phyloP scores from a whole-genome alignment of 1,139 yeast genomes.

The Yamadazyma sp. region DNA sequence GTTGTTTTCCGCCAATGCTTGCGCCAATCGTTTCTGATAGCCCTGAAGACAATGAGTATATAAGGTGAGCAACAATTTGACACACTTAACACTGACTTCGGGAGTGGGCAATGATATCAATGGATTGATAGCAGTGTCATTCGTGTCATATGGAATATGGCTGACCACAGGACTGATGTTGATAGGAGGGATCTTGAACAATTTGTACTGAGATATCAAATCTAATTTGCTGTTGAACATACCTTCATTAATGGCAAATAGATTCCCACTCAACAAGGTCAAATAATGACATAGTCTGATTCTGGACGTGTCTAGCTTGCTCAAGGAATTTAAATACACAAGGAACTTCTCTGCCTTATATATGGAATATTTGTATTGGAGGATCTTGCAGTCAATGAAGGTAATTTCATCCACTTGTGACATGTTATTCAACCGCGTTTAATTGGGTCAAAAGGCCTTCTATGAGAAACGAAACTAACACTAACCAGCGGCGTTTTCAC shows the following conservation, averaged over 20 bases:
- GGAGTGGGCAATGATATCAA: conserved; percentile 31
- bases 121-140: conserved; percentile 30
- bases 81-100: conserved; percentile 31
- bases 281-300: conserved; percentile 34
- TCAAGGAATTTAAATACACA: not conserved
- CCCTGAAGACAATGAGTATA: conserved; percentile 44
- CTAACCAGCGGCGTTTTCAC: too few species aligned
- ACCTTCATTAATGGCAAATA: conserved; percentile 51
- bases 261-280: conserved; percentile 40
- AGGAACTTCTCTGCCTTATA: conserved; percentile 29
- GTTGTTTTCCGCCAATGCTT: conserved; percentile 35
- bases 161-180: conserved; percentile 36
- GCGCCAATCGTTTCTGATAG: conserved; percentile 46
- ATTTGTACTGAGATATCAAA: conserved; percentile 39
- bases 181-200: conserved; percentile 31
- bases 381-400: conserved; percentile 30
- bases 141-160: conserved; percentile 43
- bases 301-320: conserved; percentile 1
- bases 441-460: not conserved
- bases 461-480: too few species aligned
- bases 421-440: not conserved
- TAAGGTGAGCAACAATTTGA: conserved; percentile 36
- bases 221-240: conserved; percentile 44
- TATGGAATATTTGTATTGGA: conserved; percentile 43
- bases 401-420: conserved; percentile 7